These are phyloP conservation scores for Naegleria gruberi DNA, from an alignment of 208 protist genomes.

Conservation along the genomic window DNA sequence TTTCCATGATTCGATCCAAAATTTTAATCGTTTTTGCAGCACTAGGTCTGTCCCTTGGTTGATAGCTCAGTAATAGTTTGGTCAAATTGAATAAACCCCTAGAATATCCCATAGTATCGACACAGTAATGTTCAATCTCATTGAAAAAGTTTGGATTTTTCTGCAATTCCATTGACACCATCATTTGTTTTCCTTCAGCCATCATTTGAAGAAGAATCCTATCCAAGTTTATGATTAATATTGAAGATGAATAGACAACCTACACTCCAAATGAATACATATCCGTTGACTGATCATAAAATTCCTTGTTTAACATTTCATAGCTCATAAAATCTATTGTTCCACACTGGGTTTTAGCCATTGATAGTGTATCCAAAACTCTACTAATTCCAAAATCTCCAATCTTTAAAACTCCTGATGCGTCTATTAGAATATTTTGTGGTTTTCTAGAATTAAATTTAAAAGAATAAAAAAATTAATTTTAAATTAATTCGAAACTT, in stretches of 20 bases:
- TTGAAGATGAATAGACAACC: neutral
- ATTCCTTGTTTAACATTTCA: constrained; percentile 18
- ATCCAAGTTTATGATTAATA: neutral
- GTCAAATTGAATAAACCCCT: neutral
- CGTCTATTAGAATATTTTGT: neutral
- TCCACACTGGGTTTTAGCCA: neutral
- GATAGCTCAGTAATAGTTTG: neutral
- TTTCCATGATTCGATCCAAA: neutral
- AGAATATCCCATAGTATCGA: neutral
- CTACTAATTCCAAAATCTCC: constrained; percentile 15
- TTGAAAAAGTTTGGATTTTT: neutral
- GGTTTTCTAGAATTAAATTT: neutral
- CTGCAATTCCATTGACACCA: neutral
- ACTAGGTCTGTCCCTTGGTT: neutral
- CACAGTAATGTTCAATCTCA: neutral
- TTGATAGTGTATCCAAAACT: neutral
- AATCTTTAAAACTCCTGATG: neutral
- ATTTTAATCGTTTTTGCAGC: neutral
- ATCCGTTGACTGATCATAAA: neutral
- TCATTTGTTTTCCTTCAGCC: neutral
- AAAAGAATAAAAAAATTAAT: neutral
- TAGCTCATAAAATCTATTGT: neutral
- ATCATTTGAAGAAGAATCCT: constrained; percentile 10
- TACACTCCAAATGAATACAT: neutral
- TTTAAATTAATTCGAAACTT: neutral